Percentiles rank a stretch among this genome's conserved stretches.
Conservation (phyloP, 345 rosid genomes). For the Hibiscus syriacus region DNA sequence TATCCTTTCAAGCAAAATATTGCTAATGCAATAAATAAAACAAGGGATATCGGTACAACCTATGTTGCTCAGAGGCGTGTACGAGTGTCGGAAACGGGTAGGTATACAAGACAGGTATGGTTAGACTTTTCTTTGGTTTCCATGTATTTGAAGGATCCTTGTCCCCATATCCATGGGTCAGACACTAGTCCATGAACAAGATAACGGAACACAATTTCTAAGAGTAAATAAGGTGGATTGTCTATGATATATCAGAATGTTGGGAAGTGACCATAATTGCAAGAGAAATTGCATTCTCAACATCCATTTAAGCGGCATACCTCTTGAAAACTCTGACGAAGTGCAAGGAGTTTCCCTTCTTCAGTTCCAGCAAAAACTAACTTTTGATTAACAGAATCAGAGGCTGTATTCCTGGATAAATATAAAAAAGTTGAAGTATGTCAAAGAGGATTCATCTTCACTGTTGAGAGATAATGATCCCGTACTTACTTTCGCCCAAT, state of each 20-base stretch:
- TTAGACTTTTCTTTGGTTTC: too few relatives aligned
- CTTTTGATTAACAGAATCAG: conserved; percentile 76
- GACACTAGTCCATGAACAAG: too few relatives aligned
- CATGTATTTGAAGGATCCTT: too few relatives aligned
- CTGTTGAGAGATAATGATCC: neutral
- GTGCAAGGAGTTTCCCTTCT: conserved; percentile 90
- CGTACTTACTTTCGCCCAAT: conserved; percentile 79
- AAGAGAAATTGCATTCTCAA: conserved; percentile 1
- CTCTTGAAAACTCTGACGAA: conserved; percentile 89
- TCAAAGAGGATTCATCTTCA: neutral
- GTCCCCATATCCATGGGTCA: too few relatives aligned
- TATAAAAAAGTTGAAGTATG: conserved; percentile 6
- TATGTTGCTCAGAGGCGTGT: too few relatives aligned
- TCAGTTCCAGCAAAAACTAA: conserved; percentile 86
- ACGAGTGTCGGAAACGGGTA: too few relatives aligned
- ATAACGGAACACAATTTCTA: neutral
- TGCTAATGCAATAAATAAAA: neutral
- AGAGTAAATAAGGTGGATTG: neutral
- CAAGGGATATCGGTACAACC: neutral
- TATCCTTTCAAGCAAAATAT: neutral
- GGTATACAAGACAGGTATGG: too few relatives aligned
- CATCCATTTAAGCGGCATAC: conserved; percentile 29
- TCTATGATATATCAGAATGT: neutral
- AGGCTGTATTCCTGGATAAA: conserved; percentile 70
- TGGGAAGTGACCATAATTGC: neutral